phyloP scores from a whole-genome alignment of 345 rosid species.

The Eucalyptus curtisii region DNA sequence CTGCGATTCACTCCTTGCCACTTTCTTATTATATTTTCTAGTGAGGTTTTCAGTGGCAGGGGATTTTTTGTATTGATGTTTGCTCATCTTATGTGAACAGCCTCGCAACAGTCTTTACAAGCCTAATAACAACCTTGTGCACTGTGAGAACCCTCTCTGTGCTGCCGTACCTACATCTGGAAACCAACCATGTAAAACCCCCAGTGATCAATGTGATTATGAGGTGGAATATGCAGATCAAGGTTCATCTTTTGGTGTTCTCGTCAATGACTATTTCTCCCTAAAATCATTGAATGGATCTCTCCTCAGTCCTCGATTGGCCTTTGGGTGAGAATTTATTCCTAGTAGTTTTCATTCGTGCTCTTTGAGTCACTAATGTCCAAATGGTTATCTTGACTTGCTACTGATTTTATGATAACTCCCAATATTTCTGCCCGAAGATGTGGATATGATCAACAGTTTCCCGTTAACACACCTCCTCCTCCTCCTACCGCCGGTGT shows the following conservation, averaged over 20 bases:
- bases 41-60: not conserved
- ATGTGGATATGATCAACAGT: conserved; percentile 67
- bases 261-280: conserved; percentile 47
- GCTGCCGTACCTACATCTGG: conserved; percentile 17
- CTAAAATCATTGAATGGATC: conserved; percentile 49
- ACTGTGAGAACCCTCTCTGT: conserved; percentile 44
- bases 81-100: conserved; percentile 15
- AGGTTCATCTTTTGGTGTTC: conserved; percentile 69
- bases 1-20: not conserved
- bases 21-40: not conserved
- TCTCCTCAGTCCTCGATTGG: conserved; percentile 18
- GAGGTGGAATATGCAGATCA: conserved; percentile 65
- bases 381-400: not conserved
- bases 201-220: conserved; percentile 76
- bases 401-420: not conserved
- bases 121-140: conserved; percentile 45
- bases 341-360: not conserved
- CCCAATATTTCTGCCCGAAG: conserved; percentile 9
- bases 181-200: conserved; percentile 21
- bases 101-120: conserved; percentile 48
- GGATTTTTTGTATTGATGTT: not conserved
- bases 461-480: conserved; percentile 34
- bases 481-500: conserved; percentile 68
- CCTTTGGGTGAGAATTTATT: conserved; percentile 57
- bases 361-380: not conserved